Base-by-base conservation (phyloP, 2,329 filamentous ascomycete species). In the Fusarium palustre region DNA sequence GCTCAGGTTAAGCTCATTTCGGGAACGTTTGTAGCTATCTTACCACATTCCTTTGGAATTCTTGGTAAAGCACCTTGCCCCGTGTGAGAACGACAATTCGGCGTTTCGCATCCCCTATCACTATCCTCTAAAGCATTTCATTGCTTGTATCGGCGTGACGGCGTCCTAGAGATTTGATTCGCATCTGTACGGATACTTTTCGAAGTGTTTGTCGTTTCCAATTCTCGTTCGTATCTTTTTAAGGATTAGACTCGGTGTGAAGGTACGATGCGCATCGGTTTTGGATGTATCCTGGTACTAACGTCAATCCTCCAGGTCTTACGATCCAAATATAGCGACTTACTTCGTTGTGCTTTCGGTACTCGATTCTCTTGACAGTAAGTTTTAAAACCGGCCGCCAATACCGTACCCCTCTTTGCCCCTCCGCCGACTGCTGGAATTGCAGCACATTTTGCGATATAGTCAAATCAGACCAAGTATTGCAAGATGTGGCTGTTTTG, bases 1-100 rank as follows among this genome's bases (percentile, higher is more conserved):
- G 18, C 4, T 25, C 53, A 80, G 79, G 79, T 81, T 80, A 76
- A 78, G 74, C 78, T 81, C 74, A 77, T 80, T 80, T 80, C 75
- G 72, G 77, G 76, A 80, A 79, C 77, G 76, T 77, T 78, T 77
- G 55, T 72, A 76, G 75, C 75, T 76, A 77, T 76, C 76, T 76
- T 76, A 77, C 76, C 77, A 80, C 77, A 75, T 78, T 80, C 78
- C 78, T 79, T 80, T 69, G 76, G 77, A 79, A 80, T 80, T 73
- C 69, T 72, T 75, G 77, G 76, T 79, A 79, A 76, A 77, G 74
- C 78, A 74, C 71, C 76, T 59, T 56, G 50, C 65, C 70, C 72
- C 60, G 68, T 63, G 69, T 76, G 57, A 70, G 68, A 71, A 74
- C 72, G 64, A 72, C 68, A 58, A 72, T 73, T 73, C 71, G 66